Evolutionary conservation across 2,329 filamentous ascomycete genomes (phyloP).

Genomic region (Atkinsonella hypoxylon): DNA sequence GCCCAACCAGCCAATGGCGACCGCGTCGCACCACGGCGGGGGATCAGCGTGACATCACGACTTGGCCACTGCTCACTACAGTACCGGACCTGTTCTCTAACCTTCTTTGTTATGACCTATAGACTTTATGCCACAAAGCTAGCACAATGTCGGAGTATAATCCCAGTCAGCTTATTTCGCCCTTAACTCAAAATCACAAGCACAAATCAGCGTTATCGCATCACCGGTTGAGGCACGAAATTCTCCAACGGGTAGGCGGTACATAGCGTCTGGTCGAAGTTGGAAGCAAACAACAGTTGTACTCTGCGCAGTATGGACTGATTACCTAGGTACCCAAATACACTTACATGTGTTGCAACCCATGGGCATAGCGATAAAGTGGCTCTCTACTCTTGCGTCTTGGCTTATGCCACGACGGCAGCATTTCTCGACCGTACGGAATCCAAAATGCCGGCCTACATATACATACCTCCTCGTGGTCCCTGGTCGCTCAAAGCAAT

Average conservation of each 20-base stretch:
- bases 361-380: no score
- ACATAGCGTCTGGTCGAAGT: no score
- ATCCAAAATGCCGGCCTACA: background rate
- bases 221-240: no score
- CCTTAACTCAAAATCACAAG: no score
- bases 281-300: no score
- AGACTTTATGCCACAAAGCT: background rate
- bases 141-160: no score
- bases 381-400: background rate
- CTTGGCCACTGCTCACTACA: background rate
- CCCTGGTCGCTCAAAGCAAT: background rate
- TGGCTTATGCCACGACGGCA: background rate
- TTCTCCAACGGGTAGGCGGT: no score
- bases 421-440: background rate
- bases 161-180: no score
- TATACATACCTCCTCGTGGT: background rate
- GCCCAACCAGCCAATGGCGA: background rate
- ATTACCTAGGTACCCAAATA: no score
- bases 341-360: no score
- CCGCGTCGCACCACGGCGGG: background rate
- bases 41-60: conserved; percentile 4
- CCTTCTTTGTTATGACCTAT: background rate
- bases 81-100: background rate
- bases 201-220: no score
- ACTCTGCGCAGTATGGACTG: no score